These are phyloP conservation scores for Suillus sp. DNA, from an alignment of 768 basidiomycete genomes.

Conservation along the genomic window DNA sequence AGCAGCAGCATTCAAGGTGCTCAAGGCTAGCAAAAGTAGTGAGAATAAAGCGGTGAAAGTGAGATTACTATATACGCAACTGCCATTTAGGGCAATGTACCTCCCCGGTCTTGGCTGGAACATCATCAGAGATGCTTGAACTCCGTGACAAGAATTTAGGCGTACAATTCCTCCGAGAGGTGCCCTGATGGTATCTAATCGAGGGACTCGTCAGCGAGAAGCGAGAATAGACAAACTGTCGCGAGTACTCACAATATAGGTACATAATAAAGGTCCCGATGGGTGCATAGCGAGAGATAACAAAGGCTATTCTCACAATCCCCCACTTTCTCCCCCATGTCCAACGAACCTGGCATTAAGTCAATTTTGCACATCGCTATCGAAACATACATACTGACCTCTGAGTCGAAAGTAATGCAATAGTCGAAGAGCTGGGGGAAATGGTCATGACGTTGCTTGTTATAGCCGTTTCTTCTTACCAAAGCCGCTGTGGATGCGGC, in stretches of 20 bases:
- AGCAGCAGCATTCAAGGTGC: neutral
- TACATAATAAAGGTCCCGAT: conserved; percentile 19
- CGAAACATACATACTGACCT: neutral
- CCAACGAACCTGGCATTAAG: conserved; percentile 20
- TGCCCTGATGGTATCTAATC: neutral
- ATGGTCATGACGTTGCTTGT: neutral
- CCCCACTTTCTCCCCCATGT: conserved; percentile 21
- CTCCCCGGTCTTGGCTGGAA: neutral
- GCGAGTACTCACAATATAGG: neutral
- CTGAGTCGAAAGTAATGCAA: conserved; percentile 8
- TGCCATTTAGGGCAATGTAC: neutral
- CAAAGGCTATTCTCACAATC: conserved; percentile 21
- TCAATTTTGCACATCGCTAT: neutral
- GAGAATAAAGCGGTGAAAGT: neutral
- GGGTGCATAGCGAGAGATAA: conserved; percentile 24
- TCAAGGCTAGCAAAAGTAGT: neutral
- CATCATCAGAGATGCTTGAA: neutral
- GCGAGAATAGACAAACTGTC: no score
- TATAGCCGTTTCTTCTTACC: neutral
- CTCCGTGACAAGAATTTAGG: neutral
- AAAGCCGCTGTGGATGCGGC: neutral
- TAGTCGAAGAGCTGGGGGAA: conserved; percentile 3
- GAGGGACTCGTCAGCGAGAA: neutral
- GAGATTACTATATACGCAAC: neutral
- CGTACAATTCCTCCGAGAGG: neutral